Conservation (phyloP, 1,284 basidiomycete genomes). For the Blastosporella zonata region DNA sequence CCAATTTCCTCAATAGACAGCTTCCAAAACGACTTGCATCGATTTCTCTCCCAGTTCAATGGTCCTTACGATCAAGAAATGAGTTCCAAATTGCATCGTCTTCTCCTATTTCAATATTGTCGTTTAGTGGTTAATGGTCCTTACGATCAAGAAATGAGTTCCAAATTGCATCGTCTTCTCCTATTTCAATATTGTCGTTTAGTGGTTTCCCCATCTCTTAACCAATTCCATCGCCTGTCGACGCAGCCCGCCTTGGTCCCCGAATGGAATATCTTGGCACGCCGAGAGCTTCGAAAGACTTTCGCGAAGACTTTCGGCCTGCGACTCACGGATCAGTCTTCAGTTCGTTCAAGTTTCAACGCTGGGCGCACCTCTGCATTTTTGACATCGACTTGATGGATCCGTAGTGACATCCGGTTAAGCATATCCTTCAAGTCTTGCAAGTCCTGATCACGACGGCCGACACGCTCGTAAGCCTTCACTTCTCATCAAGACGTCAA, state of each 20-base stretch:
- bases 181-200: not conserved
- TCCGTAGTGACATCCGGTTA: slow-evolving; percentile 4
- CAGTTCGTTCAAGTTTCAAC: not conserved
- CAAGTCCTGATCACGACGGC: slow-evolving; percentile 11
- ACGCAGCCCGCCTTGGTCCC: slow-evolving; percentile 19
- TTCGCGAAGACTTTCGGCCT: slow-evolving; percentile 13
- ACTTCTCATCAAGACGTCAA: not conserved
- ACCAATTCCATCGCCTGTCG: slow-evolving; percentile 11
- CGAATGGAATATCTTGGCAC: slow-evolving; percentile 19
- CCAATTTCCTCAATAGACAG: too few species aligned
- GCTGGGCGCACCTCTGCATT: slow-evolving; percentile 7
- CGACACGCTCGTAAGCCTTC: not conserved
- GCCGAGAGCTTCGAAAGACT: slow-evolving; percentile 17
- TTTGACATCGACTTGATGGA: slow-evolving; percentile 1
- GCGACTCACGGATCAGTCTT: not conserved
- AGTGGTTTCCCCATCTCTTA: slow-evolving; percentile 9
- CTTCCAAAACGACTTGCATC: too few species aligned
- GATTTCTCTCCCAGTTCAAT: too few species aligned
- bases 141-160: not conserved
- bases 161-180: not conserved
- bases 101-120: too few species aligned
- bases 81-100: too few species aligned
- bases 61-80: too few species aligned
- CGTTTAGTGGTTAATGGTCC: not conserved
- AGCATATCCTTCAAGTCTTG: slow-evolving; percentile 8